These are phyloP conservation scores for Sporothrix mexicana DNA, from an alignment of 2,329 filamentous ascomycete species.

Conservation along the genomic window DNA sequence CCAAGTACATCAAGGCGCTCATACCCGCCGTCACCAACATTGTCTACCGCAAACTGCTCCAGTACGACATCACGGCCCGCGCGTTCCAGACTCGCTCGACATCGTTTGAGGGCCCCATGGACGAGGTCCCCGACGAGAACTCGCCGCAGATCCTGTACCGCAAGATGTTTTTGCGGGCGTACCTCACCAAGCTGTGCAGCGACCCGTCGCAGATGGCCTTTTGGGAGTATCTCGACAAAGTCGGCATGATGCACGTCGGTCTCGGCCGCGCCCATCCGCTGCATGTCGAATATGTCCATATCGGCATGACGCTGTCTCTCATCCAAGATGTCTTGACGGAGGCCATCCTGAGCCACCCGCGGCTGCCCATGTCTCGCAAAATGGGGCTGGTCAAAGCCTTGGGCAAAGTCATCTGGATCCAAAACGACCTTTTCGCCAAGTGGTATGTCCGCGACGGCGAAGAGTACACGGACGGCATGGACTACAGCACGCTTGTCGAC, in stretches of 20 bases:
- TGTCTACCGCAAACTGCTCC: constrained; percentile 80
- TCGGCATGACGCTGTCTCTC: constrained; percentile 73
- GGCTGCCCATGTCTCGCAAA: constrained; percentile 70
- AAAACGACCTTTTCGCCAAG: constrained; percentile 85
- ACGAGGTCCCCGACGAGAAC: constrained; percentile 67
- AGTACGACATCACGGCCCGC: constrained; percentile 81
- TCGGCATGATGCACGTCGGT: constrained; percentile 84
- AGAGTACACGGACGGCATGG: constrained; percentile 58
- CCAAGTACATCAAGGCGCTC: constrained; percentile 80
- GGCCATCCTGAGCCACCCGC: constrained; percentile 74
- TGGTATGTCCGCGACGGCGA: constrained; percentile 76
- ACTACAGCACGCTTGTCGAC: constrained; percentile 55
- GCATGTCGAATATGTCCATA: constrained; percentile 81
- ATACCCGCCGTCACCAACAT: constrained; percentile 85
- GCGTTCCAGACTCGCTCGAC: constrained; percentile 70
- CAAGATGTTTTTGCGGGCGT: constrained; percentile 79
- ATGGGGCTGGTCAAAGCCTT: constrained; percentile 76
- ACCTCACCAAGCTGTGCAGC: constrained; percentile 74
- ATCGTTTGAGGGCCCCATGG: constrained; percentile 70
- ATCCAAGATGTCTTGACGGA: constrained; percentile 80
- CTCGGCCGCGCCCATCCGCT: constrained; percentile 73
- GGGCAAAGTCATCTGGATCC: constrained; percentile 84
- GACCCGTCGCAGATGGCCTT: constrained; percentile 78
- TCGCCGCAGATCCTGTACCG: constrained; percentile 77
- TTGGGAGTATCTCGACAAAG: constrained; percentile 84